Base-by-base conservation (phyloP, 352 stramenopile species). In the Globisporangium spinosum region DNA sequence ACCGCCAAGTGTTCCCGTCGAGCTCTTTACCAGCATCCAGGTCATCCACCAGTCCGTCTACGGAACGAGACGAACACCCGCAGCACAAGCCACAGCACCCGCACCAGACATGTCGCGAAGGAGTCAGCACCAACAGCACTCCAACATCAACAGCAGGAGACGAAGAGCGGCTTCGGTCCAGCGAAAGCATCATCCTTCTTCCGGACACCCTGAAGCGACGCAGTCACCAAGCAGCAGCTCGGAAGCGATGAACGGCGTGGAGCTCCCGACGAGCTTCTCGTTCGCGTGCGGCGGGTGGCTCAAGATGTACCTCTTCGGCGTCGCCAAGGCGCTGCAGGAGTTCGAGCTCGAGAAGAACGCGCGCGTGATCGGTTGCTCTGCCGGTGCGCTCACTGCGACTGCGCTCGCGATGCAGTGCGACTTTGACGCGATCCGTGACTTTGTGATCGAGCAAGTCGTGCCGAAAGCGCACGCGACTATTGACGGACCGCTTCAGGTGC, bases 251-350 rank as follows among this genome's bases (percentile, higher is more conserved):
- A 22, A 56, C n/a, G 12, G 1, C n/a, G 9, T 61, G 29, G 55
- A 61, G 29, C 17, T 38, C 15, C 43, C 40, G 13, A 34, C 68
- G 66, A 93, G 84, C 70, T 93, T 91, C 76, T 96, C 87, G 69
- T 97, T 97, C 71, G 85, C 86, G 1, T 94, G 87, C 61, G 87
- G 84, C 27, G 89, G 89, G 0, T 97, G 84, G 83, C 85, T 97
- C 68, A 96, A 95, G 71, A 90, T 90, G 82, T 96, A 95, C 72
- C 71, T 90, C 22, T 95, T 97, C 54, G 89, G 89, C 53, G 88
- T 96, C 32, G 85, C 85, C 65, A 94, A 96, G 67, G 86, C 86
- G 22, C 77, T 97, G 25, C 87, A 97, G 60, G 65, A 95, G 65
- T 79, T 80, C 66, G 79, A 83, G 29, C 66, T 95, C 25, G 82